Evolutionary conservation across 2,329 filamentous ascomycete species (phyloP).

Genomic region (Fusarium albosuccineum): DNA sequence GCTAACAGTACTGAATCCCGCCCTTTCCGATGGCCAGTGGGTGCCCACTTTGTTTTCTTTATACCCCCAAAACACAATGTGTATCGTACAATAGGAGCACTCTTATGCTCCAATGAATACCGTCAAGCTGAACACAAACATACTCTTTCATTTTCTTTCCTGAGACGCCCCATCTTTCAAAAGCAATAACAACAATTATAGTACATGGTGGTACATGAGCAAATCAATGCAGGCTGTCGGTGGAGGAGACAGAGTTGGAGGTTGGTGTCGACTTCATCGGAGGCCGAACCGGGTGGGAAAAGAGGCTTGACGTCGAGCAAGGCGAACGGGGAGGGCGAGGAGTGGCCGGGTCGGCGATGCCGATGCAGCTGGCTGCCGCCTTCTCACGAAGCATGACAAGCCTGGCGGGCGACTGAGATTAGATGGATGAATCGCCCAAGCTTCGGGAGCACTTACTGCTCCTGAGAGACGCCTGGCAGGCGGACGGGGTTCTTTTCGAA

Average conservation of each 20-base stretch:
- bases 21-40: conserved; percentile 24
- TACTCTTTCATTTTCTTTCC: conserved; percentile 20
- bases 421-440: not conserved
- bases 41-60: conserved; percentile 18
- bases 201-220: not conserved
- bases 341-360: conserved; percentile 54
- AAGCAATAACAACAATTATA: conserved; percentile 9
- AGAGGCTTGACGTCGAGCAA: conserved; percentile 43
- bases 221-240: conserved; percentile 40
- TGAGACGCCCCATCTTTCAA: conserved; percentile 25
- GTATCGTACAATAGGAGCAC: conserved; percentile 28
- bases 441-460: conserved; percentile 63
- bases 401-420: conserved; percentile 46
- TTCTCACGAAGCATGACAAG: conserved; percentile 65
- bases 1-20: conserved; percentile 23
- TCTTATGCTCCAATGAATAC: too few relatives aligned
- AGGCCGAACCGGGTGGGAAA: conserved; percentile 41
- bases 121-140: not conserved
- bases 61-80: conserved; percentile 11
- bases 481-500: conserved; percentile 66
- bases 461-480: conserved; percentile 68
- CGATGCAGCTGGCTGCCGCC: conserved; percentile 63
- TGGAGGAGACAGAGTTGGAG: conserved; percentile 40
- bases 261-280: conserved; percentile 37
- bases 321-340: conserved; percentile 42